Evolutionary conservation across 371 early-diverging fungal genomes (phyloP).

Genomic region (Mortierella sp.): DNA sequence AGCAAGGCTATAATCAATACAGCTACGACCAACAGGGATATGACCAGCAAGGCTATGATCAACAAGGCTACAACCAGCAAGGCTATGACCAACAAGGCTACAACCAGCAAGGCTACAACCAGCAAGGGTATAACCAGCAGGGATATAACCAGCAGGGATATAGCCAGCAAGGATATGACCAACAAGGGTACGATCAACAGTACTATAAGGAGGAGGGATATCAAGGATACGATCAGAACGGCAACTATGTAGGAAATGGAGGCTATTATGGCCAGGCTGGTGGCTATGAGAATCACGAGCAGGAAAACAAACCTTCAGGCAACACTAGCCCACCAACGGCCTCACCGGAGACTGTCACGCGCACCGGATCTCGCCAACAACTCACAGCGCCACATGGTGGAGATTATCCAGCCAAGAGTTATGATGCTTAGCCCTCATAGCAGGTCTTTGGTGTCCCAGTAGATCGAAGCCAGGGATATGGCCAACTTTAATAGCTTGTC

Average conservation of each 20-base stretch:
- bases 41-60: slow-evolving; percentile 21
- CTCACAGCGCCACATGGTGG: slow-evolving; percentile 4
- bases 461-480: slow-evolving; percentile 5
- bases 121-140: slow-evolving; percentile 21
- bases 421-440: slow-evolving; percentile 41
- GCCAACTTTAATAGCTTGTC: background rate
- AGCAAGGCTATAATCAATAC: slow-evolving; percentile 2
- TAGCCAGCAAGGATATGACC: slow-evolving; percentile 13
- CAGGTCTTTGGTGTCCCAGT: slow-evolving; percentile 38
- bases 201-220: slow-evolving; percentile 6
- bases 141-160: slow-evolving; percentile 27
- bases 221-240: slow-evolving; percentile 26
- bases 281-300: slow-evolving; percentile 9
- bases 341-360: slow-evolving; percentile 15
- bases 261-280: slow-evolving; percentile 16
- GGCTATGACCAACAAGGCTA: slow-evolving; percentile 22
- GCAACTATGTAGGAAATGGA: slow-evolving; percentile 30
- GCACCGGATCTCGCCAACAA: slow-evolving; percentile 8
- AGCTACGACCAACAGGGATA: slow-evolving; percentile 32
- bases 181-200: too few species aligned
- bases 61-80: slow-evolving; percentile 26
- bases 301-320: background rate
- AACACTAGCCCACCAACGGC: background rate
- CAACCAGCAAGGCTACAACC: slow-evolving; percentile 19
- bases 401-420: slow-evolving; percentile 15